A percentile compares a stretch with the other conserved stretches of the same genome.
These are phyloP conservation scores for Lentinula edodes DNA, from an alignment of 768 basidiomycete genomes.

Conservation along the genomic window DNA sequence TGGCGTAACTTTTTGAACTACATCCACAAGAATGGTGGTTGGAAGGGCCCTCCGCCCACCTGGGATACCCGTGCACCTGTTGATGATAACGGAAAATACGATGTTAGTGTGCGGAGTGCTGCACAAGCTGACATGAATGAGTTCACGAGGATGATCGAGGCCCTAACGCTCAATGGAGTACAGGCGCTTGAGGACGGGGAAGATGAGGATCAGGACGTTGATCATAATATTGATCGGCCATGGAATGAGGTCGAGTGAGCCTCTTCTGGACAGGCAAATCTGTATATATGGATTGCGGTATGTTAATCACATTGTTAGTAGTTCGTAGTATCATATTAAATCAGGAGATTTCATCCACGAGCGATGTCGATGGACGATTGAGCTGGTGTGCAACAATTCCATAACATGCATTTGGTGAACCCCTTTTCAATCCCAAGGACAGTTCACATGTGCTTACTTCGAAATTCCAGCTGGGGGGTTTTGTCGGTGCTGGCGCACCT, in stretches of 20 bases:
- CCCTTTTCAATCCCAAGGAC: too few species aligned
- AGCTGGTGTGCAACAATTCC: too few species aligned
- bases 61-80: slow-evolving; percentile 33
- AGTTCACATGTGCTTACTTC: too few species aligned
- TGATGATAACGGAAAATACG: slow-evolving; percentile 27
- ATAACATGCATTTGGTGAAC: too few species aligned
- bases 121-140: slow-evolving; percentile 32
- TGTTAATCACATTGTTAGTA: too few species aligned
- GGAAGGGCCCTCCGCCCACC: slow-evolving; percentile 36
- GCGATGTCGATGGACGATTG: too few species aligned
- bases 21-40: slow-evolving; percentile 43
- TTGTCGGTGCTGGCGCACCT: too few species aligned
- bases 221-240: slow-evolving; percentile 13
- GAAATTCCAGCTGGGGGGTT: too few species aligned
- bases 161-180: slow-evolving; percentile 21
- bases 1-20: slow-evolving; percentile 61
- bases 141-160: slow-evolving; percentile 26
- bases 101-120: slow-evolving; percentile 19
- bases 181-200: not conserved
- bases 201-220: slow-evolving; percentile 6
- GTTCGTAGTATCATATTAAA: too few species aligned
- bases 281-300: too few species aligned
- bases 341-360: too few species aligned
- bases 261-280: not conserved
- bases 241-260: slow-evolving; percentile 17